Evolutionary conservation across 495 filamentous ascomycete species (phyloP).

Genomic region (Neurospora sp.): DNA sequence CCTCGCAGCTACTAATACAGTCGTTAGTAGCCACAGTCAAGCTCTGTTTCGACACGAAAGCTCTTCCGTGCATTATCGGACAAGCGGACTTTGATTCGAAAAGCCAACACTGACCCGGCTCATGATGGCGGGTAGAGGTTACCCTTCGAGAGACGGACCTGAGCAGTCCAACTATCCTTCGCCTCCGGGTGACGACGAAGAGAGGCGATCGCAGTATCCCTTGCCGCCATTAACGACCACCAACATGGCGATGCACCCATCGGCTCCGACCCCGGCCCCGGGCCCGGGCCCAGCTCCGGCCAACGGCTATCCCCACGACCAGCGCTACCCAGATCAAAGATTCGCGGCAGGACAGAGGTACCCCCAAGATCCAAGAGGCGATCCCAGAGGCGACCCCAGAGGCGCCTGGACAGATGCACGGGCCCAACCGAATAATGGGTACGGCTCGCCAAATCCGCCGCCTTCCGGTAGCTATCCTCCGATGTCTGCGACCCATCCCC

Average conservation of each 20-base stretch:
- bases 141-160: slow-evolving; percentile 25
- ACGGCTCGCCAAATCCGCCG: background rate
- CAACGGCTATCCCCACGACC: slow-evolving; percentile 14
- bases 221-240: background rate
- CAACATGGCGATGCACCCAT: background rate
- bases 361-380: slow-evolving; percentile 3
- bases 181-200: slow-evolving; percentile 36
- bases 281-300: slow-evolving; percentile 1
- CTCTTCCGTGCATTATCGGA: background rate
- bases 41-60: background rate
- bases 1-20: background rate
- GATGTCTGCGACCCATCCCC: slow-evolving; percentile 10
- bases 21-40: background rate
- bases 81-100: background rate
- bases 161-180: slow-evolving; percentile 39
- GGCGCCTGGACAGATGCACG: background rate
- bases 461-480: slow-evolving; percentile 5
- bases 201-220: slow-evolving; percentile 5
- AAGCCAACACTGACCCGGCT: background rate
- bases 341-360: slow-evolving; percentile 3
- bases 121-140: slow-evolving; percentile 16
- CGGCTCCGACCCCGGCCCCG: background rate
- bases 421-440: background rate
- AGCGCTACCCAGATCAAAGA: slow-evolving; percentile 8
- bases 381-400: background rate